Base-by-base conservation (phyloP, 805 yeast species). In the Yamadazyma insecticola region DNA sequence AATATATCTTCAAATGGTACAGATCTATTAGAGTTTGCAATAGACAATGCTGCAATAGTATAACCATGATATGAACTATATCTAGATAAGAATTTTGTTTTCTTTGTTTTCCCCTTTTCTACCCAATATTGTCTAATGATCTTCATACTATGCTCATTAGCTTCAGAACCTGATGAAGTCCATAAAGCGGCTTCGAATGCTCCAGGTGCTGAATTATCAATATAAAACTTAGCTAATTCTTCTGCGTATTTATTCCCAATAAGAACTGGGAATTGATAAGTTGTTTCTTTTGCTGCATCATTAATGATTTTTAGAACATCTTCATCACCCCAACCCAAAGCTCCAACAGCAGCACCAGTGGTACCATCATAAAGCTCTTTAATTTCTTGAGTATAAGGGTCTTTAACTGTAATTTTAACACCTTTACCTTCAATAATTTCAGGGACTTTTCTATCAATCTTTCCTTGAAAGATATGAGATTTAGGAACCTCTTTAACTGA, bases 361-460 rank as follows among this genome's bases (percentile, higher is more conserved):
- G 50, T 35, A 13, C 50, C 57, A 37, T 54, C 60, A 23, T 47
- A 27, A 6, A 47, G 13, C 19, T 49, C 55, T 14, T 32, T 50
- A 27, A 38, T 34, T 24, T 56, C 55, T 27, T 62, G 64, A 13
- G 70, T 66, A 21, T 55, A 48, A 10, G 39, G 41, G 40, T 68
- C 71, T 37, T 59, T 63, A 22, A 68, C 50, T 12, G 59, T 56
- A 40, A 72, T 51, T 41, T 51, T 53, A 29, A 53, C 42, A 21
- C 76, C 77, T 25, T 61, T 50, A 28, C 74, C 73, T 13, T 51
- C 56, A 26, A 64, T 57, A 32, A 66, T 67, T 35, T 54, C 55
- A 4, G 67, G 63, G 25, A 60, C 55, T 31, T 48, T 51, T 39
- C 61, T 52, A 38, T 50, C 48, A 30, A 71, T 51, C 32, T 58